These are phyloP conservation scores for Sophora flavescens DNA, from an alignment of 306 rosid genomes.

Conservation along the genomic window DNA sequence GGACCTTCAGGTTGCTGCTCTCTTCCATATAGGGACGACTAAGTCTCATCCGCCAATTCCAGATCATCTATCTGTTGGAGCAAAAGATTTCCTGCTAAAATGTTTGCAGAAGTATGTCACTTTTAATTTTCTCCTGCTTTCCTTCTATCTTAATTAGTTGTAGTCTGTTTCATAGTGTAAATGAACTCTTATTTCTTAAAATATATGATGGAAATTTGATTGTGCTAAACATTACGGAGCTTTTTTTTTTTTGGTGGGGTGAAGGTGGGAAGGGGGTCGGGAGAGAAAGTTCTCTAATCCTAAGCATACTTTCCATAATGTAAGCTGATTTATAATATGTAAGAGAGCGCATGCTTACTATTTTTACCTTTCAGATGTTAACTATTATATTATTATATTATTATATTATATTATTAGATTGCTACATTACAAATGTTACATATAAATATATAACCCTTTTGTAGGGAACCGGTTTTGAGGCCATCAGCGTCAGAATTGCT, in stretches of 20 bases:
- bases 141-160: conserved; percentile 16
- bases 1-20: conserved; percentile 90
- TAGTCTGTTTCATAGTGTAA: conserved; percentile 9
- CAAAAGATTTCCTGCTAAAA: conserved; percentile 91
- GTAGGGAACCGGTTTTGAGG: conserved; percentile 92
- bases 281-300: neutral
- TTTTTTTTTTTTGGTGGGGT: neutral
- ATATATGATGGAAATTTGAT: conserved; percentile 22
- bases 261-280: neutral
- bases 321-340: conserved; percentile 2
- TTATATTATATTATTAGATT: neutral
- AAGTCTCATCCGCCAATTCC: conserved; percentile 99
- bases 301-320: neutral
- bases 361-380: conserved; percentile 24
- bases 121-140: conserved; percentile 42
- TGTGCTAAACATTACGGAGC: conserved; percentile 28
- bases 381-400: neutral
- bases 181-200: conserved; percentile 3
- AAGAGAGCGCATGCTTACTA: neutral
- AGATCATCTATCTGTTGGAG: conserved; percentile 86
- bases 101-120: conserved; percentile 86
- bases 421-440: neutral
- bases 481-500: conserved; percentile 85
- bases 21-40: conserved; percentile 94
- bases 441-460: conserved; percentile 44